Percentiles rank a stretch among this genome's conserved stretches.
These are phyloP conservation scores for Malassezia nana DNA, from an alignment of 1,284 basidiomycete species.

Conservation along the genomic window DNA sequence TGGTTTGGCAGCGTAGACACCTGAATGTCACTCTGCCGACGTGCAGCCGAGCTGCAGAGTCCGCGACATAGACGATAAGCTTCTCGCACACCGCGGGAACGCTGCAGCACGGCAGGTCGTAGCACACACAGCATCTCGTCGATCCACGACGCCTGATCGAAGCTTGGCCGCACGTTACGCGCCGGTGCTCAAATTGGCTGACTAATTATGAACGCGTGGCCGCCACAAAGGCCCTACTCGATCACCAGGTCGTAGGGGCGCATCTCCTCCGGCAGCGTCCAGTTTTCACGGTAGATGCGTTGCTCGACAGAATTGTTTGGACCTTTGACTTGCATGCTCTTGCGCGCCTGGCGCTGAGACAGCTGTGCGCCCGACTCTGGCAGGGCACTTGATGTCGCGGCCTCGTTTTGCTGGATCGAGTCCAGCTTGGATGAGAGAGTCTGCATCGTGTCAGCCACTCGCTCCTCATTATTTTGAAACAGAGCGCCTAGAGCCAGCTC, in stretches of 20 bases:
- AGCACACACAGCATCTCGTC: neutral
- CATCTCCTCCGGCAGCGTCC: conserved; percentile 13
- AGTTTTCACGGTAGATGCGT: conserved; percentile 13
- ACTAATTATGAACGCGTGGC: neutral
- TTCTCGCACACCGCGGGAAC: neutral
- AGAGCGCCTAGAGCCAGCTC: conserved; percentile 6
- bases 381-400: neutral
- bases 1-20: conserved; percentile 82
- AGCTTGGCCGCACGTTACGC: neutral
- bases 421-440: conserved; percentile 9
- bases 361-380: neutral
- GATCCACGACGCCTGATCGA: neutral
- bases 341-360: conserved; percentile 1
- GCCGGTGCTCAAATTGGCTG: neutral
- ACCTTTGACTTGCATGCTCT: neutral
- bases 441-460: conserved; percentile 7
- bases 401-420: conserved; percentile 1
- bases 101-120: neutral
- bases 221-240: neutral
- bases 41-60: neutral
- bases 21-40: conserved; percentile 7
- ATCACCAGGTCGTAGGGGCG: conserved; percentile 19
- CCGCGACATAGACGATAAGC: neutral
- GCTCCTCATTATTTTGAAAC: neutral
- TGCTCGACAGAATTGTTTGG: neutral